Evolutionary conservation across 2,329 filamentous ascomycete species (phyloP).

Genomic region (Ophiostoma montium): DNA sequence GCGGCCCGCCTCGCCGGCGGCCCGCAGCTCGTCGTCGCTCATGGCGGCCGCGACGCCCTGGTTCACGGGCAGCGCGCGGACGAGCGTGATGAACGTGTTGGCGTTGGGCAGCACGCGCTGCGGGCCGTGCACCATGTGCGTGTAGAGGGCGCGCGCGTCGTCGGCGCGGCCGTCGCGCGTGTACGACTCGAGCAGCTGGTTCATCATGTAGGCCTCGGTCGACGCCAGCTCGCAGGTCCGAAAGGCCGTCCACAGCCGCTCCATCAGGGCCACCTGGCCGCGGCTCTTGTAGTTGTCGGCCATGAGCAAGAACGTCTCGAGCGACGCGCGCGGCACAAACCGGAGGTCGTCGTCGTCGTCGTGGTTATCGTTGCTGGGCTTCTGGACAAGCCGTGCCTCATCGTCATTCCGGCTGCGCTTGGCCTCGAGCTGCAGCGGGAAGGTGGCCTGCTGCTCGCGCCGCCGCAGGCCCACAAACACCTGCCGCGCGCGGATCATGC

Average conservation of each 20-base stretch:
- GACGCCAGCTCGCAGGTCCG: constrained; percentile 44
- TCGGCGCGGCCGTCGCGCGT: constrained; percentile 42
- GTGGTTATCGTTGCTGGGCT: too few relatives aligned
- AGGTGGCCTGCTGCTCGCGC: constrained; percentile 17
- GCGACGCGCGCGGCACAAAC: constrained; percentile 43
- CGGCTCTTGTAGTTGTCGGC: constrained; percentile 57
- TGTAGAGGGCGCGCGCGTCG: constrained; percentile 42
- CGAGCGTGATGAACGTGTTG: constrained; percentile 55
- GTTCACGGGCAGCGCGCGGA: constrained; percentile 43
- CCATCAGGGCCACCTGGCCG: constrained; percentile 40
- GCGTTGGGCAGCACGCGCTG: constrained; percentile 42
- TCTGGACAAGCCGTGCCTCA: too few relatives aligned
- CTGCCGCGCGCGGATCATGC: constrained; percentile 59
- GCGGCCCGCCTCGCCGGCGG: constrained; percentile 12
- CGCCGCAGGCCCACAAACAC: constrained; percentile 41
- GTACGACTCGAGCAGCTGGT: constrained; percentile 57
- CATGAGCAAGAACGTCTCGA: constrained; percentile 67
- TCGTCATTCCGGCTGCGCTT: not conserved
- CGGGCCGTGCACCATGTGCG: constrained; percentile 30
- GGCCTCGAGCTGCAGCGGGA: constrained; percentile 16
- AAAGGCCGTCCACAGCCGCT: constrained; percentile 48
- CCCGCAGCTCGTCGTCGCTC: constrained; percentile 10
- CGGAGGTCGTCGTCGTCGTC: constrained; percentile 15
- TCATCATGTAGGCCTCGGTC: constrained; percentile 63
- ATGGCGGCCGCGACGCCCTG: constrained; percentile 21